Evolutionary conservation across 2,329 filamentous ascomycete genomes (phyloP).

Genomic region (Xylariaceae sp.): DNA sequence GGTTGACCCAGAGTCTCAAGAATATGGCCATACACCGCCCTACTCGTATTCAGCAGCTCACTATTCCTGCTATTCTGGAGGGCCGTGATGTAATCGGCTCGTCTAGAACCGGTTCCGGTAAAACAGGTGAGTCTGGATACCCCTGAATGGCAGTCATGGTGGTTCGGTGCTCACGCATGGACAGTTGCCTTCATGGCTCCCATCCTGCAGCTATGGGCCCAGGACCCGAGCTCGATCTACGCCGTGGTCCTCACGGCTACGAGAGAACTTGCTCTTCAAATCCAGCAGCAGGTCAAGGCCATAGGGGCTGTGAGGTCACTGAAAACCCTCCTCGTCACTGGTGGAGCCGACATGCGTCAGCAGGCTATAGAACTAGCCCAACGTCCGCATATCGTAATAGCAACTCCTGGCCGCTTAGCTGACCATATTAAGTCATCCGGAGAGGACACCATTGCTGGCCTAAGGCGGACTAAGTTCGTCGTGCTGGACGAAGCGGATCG

Average conservation of each 20-base stretch:
- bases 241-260: conserved; percentile 86
- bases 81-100: conserved; percentile 78
- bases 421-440: conserved; percentile 92
- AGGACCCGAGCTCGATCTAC: conserved; percentile 88
- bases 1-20: conserved; percentile 76
- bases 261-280: conserved; percentile 87
- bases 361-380: conserved; percentile 81
- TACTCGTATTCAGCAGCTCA: conserved; percentile 86
- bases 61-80: conserved; percentile 86
- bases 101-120: conserved; percentile 90
- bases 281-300: conserved; percentile 92
- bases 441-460: conserved; percentile 78
- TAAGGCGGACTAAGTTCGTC: conserved; percentile 74
- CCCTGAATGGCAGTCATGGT: not conserved
- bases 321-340: conserved; percentile 84
- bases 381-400: conserved; percentile 86
- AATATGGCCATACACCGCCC: conserved; percentile 79
- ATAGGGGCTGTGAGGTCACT: conserved; percentile 83
- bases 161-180: conserved; percentile 2
- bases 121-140: conserved; percentile 50
- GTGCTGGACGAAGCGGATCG: conserved; percentile 96
- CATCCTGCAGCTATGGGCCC: conserved; percentile 87
- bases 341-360: conserved; percentile 84
- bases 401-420: conserved; percentile 85
- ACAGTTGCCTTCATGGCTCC: conserved; percentile 84